These are phyloP conservation scores for Plectosphaerella sp. DNA, from an alignment of 2,329 filamentous ascomycete genomes.

Conservation along the genomic window DNA sequence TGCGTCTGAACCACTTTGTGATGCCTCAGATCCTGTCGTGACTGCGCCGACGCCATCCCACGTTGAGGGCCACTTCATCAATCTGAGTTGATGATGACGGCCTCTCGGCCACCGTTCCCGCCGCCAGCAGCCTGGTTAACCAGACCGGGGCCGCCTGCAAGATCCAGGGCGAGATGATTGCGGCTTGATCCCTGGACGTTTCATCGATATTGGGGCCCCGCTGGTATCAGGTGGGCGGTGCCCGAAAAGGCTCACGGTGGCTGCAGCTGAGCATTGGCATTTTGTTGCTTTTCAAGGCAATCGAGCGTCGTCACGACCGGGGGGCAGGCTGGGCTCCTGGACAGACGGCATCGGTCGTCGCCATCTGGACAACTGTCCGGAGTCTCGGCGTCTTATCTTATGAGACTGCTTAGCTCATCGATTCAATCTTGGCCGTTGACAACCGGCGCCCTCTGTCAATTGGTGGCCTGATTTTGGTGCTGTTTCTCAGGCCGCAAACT, in stretches of 20 bases:
- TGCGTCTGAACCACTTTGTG: too few relatives aligned
- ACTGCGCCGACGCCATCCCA: too few relatives aligned
- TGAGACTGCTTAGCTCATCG: not conserved
- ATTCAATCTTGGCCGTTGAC: not conserved
- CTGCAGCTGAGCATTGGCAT: constrained; percentile 12
- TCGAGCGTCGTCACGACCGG: not conserved
- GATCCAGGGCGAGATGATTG: constrained; percentile 10
- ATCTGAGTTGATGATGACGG: too few relatives aligned
- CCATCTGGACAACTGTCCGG: not conserved
- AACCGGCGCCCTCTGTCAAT: not conserved
- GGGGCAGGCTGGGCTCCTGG: not conserved
- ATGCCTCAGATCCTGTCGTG: not conserved
- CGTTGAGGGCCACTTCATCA: too few relatives aligned
- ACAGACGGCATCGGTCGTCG: not conserved
- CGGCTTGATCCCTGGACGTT: constrained; percentile 8
- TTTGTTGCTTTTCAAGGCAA: not conserved
- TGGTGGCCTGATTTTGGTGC: not conserved
- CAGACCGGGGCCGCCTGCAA: too few relatives aligned
- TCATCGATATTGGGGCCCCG: constrained; percentile 13
- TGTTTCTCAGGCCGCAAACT: not conserved
- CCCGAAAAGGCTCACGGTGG: constrained; percentile 1
- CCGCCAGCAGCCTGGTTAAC: too few relatives aligned
- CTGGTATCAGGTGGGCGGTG: constrained; percentile 3
- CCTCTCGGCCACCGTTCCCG: too few relatives aligned
- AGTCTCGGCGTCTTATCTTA: not conserved